These are phyloP conservation scores for Termitomyces bulborhizus DNA, from an alignment of 768 basidiomycete genomes.

Conservation along the genomic window DNA sequence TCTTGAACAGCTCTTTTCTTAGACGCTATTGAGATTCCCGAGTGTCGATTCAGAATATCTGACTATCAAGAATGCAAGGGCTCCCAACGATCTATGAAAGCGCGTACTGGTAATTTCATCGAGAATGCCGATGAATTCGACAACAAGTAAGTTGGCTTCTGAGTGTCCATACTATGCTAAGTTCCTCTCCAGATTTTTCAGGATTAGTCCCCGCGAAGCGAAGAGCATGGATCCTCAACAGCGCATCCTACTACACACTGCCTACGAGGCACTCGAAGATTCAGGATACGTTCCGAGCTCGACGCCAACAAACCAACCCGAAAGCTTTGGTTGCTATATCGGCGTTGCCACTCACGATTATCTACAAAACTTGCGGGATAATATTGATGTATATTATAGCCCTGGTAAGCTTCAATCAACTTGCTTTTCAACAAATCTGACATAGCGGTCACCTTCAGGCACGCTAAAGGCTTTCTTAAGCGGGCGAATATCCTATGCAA, in stretches of 20 bases:
- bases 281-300: slow-evolving; percentile 63
- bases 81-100: slow-evolving; percentile 39
- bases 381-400: slow-evolving; percentile 66
- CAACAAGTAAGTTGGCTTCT: slow-evolving; percentile 30
- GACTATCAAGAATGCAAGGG: slow-evolving; percentile 27
- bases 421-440: background rate
- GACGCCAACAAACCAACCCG: slow-evolving; percentile 43
- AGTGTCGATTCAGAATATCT: slow-evolving; percentile 44
- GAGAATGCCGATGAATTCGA: slow-evolving; percentile 55
- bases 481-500: slow-evolving; percentile 65
- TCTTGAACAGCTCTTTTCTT: background rate
- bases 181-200: slow-evolving; percentile 45
- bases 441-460: background rate
- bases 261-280: slow-evolving; percentile 63
- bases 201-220: slow-evolving; percentile 69
- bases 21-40: slow-evolving; percentile 46
- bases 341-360: slow-evolving; percentile 72
- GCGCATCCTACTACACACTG: slow-evolving; percentile 58
- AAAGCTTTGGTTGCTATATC: slow-evolving; percentile 57
- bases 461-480: slow-evolving; percentile 29
- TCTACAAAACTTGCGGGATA: slow-evolving; percentile 51
- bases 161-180: background rate
- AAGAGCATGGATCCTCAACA: slow-evolving; percentile 75
- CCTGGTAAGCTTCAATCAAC: slow-evolving; percentile 39
- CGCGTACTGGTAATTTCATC: slow-evolving; percentile 60